Conservation (phyloP, 1,284 basidiomycete genomes). For the Malassezia cuniculi region DNA sequence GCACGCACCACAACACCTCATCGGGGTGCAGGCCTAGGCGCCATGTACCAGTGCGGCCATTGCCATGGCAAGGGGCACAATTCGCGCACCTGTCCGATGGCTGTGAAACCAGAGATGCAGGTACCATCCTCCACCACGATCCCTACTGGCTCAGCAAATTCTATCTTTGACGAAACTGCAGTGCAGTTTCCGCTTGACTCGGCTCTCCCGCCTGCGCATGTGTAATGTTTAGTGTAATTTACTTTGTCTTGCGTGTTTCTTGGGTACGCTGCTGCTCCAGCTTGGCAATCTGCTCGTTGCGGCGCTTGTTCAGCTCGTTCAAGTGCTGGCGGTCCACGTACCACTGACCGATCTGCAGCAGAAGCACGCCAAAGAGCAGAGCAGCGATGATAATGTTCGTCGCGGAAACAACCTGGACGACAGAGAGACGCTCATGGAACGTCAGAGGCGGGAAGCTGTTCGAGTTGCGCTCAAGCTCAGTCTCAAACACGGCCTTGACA, state of each 20-base stretch:
- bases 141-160: neutral
- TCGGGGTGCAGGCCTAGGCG: constrained; percentile 6
- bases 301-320: constrained; percentile 9
- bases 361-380: constrained; percentile 30
- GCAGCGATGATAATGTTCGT: constrained; percentile 34
- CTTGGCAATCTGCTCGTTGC: constrained; percentile 7
- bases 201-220: constrained; percentile 1
- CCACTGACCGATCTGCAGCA: constrained; percentile 35
- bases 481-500: constrained; percentile 7
- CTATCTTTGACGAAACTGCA: constrained; percentile 7
- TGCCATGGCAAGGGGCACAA: constrained; percentile 14
- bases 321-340: constrained; percentile 17
- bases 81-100: constrained; percentile 12
- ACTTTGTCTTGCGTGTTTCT: constrained; percentile 1
- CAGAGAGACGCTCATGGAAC: constrained; percentile 21
- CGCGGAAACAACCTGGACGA: constrained; percentile 33
- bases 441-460: constrained; percentile 18
- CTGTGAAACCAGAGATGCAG: neutral
- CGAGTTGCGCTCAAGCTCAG: too few species aligned
- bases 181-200: constrained; percentile 11
- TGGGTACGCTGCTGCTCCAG: constrained; percentile 6
- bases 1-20: neutral
- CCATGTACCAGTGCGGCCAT: constrained; percentile 16
- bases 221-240: neutral
- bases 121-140: neutral